These are phyloP conservation scores for Zea luxurians DNA, from an alignment of 176 grass and related monocot species.

Conservation along the genomic window DNA sequence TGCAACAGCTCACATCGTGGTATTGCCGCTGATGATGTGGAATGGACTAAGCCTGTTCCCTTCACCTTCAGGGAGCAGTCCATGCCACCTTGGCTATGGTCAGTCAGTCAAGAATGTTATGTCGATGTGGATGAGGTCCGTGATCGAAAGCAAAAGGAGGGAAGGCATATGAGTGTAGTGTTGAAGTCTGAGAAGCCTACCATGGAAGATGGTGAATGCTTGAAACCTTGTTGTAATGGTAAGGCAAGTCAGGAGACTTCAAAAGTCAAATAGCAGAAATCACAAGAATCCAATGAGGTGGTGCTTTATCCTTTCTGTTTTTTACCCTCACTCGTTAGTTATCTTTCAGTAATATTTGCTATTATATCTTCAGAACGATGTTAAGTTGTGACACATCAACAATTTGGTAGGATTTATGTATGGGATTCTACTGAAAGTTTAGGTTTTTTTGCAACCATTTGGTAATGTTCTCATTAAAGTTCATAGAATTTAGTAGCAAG, in stretches of 20 bases:
- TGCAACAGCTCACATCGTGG: neutral
- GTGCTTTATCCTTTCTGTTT: neutral
- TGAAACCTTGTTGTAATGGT: neutral
- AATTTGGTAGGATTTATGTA: no score
- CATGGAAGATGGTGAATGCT: conserved; percentile 23
- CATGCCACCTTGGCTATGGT: neutral
- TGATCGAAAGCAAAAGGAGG: conserved; percentile 20
- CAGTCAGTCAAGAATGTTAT: neutral
- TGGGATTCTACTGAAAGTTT: no score
- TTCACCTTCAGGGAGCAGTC: conserved; percentile 9
- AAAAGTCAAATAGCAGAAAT: neutral
- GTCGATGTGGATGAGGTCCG: neutral
- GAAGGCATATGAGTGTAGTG: neutral
- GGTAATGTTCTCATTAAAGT: no score
- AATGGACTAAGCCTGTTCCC: neutral
- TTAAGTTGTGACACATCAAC: neutral
- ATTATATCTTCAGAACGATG: neutral
- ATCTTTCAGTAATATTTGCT: neutral
- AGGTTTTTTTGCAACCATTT: no score
- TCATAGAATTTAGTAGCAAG: no score
- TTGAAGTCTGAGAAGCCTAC: neutral
- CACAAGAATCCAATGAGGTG: conserved; percentile 3
- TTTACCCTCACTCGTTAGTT: neutral
- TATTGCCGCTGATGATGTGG: neutral
- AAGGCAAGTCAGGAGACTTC: neutral